These are phyloP conservation scores for Arthrobotrys sinensis DNA, from an alignment of 2,329 filamentous ascomycete genomes.

Conservation along the genomic window DNA sequence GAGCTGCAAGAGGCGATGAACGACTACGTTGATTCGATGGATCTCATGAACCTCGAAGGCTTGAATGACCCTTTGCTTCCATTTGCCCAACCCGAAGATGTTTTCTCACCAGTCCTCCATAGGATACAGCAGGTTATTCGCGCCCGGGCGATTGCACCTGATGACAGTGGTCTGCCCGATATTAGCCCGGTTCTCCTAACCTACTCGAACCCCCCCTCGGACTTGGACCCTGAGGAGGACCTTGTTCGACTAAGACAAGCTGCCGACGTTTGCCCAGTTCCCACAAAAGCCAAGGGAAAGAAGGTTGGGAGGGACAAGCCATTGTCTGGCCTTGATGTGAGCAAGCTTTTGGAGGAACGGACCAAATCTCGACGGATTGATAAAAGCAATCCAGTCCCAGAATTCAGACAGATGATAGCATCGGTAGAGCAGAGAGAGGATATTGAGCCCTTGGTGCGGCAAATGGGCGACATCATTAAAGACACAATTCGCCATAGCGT, in stretches of 20 bases:
- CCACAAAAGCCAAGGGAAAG: slow-evolving; percentile 82
- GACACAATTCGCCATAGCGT: slow-evolving; percentile 80
- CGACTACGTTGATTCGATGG: slow-evolving; percentile 93
- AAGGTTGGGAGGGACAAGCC: slow-evolving; percentile 82
- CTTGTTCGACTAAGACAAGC: slow-evolving; percentile 77
- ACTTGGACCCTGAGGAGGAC: slow-evolving; percentile 73
- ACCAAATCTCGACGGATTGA: slow-evolving; percentile 63
- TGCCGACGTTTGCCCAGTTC: slow-evolving; percentile 91
- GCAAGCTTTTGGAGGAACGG: slow-evolving; percentile 77
- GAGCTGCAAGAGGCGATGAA: slow-evolving; percentile 86
- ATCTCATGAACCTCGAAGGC: slow-evolving; percentile 77
- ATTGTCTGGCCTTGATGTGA: slow-evolving; percentile 89
- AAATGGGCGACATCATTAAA: slow-evolving; percentile 81
- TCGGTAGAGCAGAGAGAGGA: slow-evolving; percentile 74
- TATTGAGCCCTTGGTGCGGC: slow-evolving; percentile 78
- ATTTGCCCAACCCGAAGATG: slow-evolving; percentile 74
- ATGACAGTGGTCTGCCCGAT: slow-evolving; percentile 74
- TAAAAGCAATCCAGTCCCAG: slow-evolving; percentile 85
- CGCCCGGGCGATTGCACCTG: slow-evolving; percentile 82
- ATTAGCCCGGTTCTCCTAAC: slow-evolving; percentile 76
- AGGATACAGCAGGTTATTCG: slow-evolving; percentile 88
- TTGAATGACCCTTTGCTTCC: slow-evolving; percentile 79
- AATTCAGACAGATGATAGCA: slow-evolving; percentile 85
- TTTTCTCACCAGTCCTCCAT: slow-evolving; percentile 88
- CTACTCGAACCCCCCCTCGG: slow-evolving; percentile 81